Evolutionary conservation across 768 basidiomycete genomes (phyloP), one percentile per base, ranked within the genome.

Genomic region (Psilocybe subaeruginosa): DNA sequence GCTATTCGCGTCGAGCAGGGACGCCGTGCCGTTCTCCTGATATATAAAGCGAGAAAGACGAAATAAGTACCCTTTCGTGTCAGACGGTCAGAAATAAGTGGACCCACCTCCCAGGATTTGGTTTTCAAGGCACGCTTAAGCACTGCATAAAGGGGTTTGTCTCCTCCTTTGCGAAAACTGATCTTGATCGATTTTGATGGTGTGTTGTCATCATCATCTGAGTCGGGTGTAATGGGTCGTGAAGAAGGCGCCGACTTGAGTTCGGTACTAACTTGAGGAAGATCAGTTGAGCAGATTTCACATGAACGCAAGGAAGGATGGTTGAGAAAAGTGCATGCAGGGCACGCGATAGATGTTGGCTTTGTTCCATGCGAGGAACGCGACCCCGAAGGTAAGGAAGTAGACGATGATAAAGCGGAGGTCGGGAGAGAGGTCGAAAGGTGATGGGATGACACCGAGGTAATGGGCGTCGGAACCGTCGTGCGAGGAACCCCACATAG

Each of bases 281-380:
- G 77, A 0, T 85, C 77, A 3, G 93, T 89, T 4, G 81, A 82
- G 70, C 97, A 99, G 2, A 99, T 90, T 73, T 98, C 97, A 76
- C 97, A 99, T 7, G 76, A 71, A 0, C 73, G 73, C 58, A 95
- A 78, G 1, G 85, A 88, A 0, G 86, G 86, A 62, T 92, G 88
- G 74, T 99, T 99, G 11, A 96, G 78, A 72, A 96, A 99, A 1
- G 97, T 99, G 71, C 97, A 99, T 1, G 87, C 88, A 1, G 88
- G 83, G 73, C 97, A 99, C 12, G 90, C 75, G 47, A 91, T 78
- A 35, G 81, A 71, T 2, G 74, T 73, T 16, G 71, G 61, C 61
- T 62, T 64, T 33, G 58, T 56, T 46, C 65, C 58, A 58, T 54
- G 60, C 19, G 67, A 61, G 35, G 47, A 50, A 29, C 64, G 65